phyloP scores from a whole-genome alignment of 805 yeast genomes.

The Yarrowia deformans region DNA sequence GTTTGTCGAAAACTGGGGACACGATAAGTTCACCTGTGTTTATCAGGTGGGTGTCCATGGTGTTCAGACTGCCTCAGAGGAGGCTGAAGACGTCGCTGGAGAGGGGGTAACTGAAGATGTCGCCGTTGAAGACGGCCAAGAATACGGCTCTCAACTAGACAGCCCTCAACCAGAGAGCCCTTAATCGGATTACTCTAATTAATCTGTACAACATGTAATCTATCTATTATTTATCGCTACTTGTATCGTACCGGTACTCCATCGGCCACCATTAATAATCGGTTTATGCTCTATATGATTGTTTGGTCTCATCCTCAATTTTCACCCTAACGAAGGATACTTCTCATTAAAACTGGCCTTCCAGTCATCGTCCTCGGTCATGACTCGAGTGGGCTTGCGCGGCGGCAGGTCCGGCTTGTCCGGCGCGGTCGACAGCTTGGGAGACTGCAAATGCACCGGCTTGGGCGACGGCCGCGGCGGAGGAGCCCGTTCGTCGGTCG shows the following conservation, averaged over 20 bases:
- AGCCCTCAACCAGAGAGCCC: too few relatives aligned
- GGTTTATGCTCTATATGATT: constrained; percentile 31
- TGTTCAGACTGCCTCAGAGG: neutral
- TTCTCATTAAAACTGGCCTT: constrained; percentile 45
- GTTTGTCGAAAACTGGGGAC: constrained; percentile 50
- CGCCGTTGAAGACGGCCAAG: neutral
- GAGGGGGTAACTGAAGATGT: neutral
- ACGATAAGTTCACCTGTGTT: constrained; percentile 47
- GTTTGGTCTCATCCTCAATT: constrained; percentile 8
- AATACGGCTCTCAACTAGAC: neutral
- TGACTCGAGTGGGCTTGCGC: constrained; percentile 31
- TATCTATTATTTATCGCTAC: constrained; percentile 4
- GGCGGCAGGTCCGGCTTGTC: constrained; percentile 39
- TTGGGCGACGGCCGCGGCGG: constrained; percentile 43
- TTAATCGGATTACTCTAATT: too few relatives aligned
- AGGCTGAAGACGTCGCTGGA: neutral
- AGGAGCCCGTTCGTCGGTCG: constrained; percentile 17
- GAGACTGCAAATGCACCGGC: constrained; percentile 46
- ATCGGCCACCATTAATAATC: constrained; percentile 8
- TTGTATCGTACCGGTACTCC: neutral
- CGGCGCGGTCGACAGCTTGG: constrained; percentile 38
- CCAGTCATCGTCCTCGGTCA: constrained; percentile 45
- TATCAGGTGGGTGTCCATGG: constrained; percentile 44
- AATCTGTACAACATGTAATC: constrained; percentile 10
- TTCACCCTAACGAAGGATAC: constrained; percentile 45